These are phyloP conservation scores for Blastomyces silverae DNA, from an alignment of 2,329 filamentous ascomycete species.

Conservation along the genomic window DNA sequence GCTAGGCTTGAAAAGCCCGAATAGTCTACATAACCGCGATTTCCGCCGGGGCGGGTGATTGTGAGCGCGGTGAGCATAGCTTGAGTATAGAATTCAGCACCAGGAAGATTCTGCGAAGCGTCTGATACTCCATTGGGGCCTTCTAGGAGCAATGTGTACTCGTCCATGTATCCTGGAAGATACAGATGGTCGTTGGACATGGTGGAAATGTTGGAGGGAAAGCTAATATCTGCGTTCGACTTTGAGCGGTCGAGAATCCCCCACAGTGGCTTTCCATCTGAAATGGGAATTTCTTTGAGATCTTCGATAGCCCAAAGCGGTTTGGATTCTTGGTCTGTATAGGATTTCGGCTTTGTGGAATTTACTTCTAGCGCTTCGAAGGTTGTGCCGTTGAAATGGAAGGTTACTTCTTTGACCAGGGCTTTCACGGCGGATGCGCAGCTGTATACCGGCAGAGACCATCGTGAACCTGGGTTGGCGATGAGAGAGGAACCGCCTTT, in stretches of 20 bases:
- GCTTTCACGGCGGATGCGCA: slow-evolving; percentile 41
- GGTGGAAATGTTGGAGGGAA: slow-evolving; percentile 11
- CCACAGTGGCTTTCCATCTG: slow-evolving; percentile 30
- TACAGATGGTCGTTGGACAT: slow-evolving; percentile 4
- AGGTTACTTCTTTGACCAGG: slow-evolving; percentile 41
- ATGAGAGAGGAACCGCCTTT: slow-evolving; percentile 30
- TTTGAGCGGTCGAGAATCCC: slow-evolving; percentile 24
- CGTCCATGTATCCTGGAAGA: slow-evolving; percentile 11
- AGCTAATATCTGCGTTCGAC: background rate
- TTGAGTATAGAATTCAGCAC: slow-evolving; percentile 27
- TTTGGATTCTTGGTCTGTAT: slow-evolving; percentile 26
- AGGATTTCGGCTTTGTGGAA: slow-evolving; percentile 34
- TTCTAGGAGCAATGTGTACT: background rate
- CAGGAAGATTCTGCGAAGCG: slow-evolving; percentile 30
- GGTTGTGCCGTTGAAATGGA: slow-evolving; percentile 39
- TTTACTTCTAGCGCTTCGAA: slow-evolving; percentile 33
- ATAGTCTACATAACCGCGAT: slow-evolving; percentile 28
- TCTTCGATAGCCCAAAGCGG: slow-evolving; percentile 36
- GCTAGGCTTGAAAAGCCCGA: slow-evolving; percentile 34
- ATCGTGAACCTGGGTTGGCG: slow-evolving; percentile 38
- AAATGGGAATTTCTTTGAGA: slow-evolving; percentile 9
- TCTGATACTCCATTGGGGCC: background rate
- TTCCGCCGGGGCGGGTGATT: slow-evolving; percentile 17
- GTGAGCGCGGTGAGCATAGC: slow-evolving; percentile 22
- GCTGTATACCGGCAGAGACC: slow-evolving; percentile 40